Evolutionary conservation across 257 asterid genomes (phyloP).

Genomic region (Gentiana straminea): DNA sequence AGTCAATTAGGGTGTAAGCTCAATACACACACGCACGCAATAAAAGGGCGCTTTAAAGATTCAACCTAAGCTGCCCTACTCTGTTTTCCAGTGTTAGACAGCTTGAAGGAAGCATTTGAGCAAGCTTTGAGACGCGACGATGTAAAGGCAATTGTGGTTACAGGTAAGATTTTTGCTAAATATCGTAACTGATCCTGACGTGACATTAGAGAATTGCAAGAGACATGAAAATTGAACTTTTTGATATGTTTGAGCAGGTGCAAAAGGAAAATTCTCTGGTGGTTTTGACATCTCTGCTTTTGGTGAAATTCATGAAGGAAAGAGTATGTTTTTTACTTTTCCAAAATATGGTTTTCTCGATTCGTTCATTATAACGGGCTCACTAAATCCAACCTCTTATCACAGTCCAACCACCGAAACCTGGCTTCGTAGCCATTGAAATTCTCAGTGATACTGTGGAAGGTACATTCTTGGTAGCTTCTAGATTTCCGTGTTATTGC

Average conservation of each 20-base stretch:
- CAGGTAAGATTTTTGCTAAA: conserved; percentile 31
- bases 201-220: conserved; percentile 9
- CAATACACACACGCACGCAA: neutral
- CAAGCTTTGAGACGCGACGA: conserved; percentile 71
- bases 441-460: conserved; percentile 68
- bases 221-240: conserved; percentile 9
- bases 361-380: conserved; percentile 10
- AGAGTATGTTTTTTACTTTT: conserved; percentile 30
- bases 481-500: neutral
- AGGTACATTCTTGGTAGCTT: conserved; percentile 25
- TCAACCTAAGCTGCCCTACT: conserved; percentile 1
- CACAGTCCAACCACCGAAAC: conserved; percentile 72
- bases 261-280: conserved; percentile 81
- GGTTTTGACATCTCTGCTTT: conserved; percentile 89
- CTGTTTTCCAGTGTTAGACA: conserved; percentile 50
- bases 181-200: neutral
- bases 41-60: neutral
- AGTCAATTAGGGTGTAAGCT: neutral
- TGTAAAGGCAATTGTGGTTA: conserved; percentile 80
- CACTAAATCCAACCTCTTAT: conserved; percentile 18
- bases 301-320: conserved; percentile 58
- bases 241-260: conserved; percentile 47
- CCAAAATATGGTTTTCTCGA: conserved; percentile 2
- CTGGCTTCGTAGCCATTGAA: conserved; percentile 77
- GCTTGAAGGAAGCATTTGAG: conserved; percentile 77